A percentile compares a stretch with the other conserved stretches of the same genome.
Evolutionary conservation across 768 basidiomycete genomes (phyloP).

Genomic region (Boletus rubescentipes): DNA sequence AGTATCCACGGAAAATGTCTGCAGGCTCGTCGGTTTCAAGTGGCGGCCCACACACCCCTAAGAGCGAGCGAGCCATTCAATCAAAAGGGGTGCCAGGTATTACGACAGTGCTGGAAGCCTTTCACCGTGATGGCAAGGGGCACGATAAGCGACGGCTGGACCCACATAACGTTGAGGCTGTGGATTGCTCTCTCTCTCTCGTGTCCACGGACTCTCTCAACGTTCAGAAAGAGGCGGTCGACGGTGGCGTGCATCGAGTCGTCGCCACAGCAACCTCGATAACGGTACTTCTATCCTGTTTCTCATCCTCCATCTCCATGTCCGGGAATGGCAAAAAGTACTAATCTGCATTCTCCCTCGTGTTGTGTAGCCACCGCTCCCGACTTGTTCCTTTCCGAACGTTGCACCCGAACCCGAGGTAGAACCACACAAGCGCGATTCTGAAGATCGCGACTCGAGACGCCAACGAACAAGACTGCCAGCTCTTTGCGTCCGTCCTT

Average conservation of each 20-base stretch:
- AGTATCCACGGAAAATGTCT: slow-evolving; percentile 18
- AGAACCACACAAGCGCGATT: slow-evolving; percentile 10
- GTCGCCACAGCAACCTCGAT: slow-evolving; percentile 27
- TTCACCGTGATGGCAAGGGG: slow-evolving; percentile 25
- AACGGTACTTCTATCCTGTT: slow-evolving; percentile 30
- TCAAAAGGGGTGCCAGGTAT: slow-evolving; percentile 23
- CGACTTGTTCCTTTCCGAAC: slow-evolving; percentile 20
- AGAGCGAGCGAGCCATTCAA: slow-evolving; percentile 12
- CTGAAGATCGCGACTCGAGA: slow-evolving; percentile 14
- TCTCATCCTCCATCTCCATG: slow-evolving; percentile 11
- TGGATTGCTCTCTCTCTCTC: slow-evolving; percentile 1
- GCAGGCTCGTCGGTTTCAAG: slow-evolving; percentile 21
- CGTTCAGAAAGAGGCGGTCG: slow-evolving; percentile 16
- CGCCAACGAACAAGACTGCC: slow-evolving; percentile 21
- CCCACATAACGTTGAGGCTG: slow-evolving; percentile 13
- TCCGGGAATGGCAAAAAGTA: slow-evolving; percentile 13
- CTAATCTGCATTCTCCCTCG: slow-evolving; percentile 18
- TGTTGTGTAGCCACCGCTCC: slow-evolving; percentile 22
- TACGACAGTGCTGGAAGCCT: slow-evolving; percentile 28
- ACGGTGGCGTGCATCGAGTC: slow-evolving; percentile 24
- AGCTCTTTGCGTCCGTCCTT: slow-evolving; percentile 20
- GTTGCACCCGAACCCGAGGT: slow-evolving; percentile 6
- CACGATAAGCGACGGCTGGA: slow-evolving; percentile 7
- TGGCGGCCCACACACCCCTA: slow-evolving; percentile 22
- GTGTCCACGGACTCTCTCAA: slow-evolving; percentile 5